Base-by-base conservation (phyloP, 2,329 filamentous ascomycete genomes). In the Penicillium sp. region DNA sequence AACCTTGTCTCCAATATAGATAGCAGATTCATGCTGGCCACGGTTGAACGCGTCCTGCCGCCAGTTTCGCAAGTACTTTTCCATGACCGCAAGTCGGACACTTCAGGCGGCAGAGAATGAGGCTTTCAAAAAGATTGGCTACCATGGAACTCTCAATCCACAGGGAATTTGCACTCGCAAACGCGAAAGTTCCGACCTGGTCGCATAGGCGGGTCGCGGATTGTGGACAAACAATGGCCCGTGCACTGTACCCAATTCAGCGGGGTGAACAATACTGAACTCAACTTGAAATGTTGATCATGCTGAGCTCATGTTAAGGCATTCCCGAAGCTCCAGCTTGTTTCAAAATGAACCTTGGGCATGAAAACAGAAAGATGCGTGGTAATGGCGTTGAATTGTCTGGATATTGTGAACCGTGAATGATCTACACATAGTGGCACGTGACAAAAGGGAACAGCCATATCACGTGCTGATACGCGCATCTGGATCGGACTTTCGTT, bases 1-100 rank as follows among this genome's bases (percentile, higher is more conserved):
- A 67, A 99, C 83, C 80, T 99, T 99, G 83, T 99, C 95, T 62
- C 92, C 95, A 63, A 98, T 92, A 74, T 96, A 98, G 68, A 98
- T 93, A 71, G 95, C 95, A 33, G 93, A 91, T 64, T 98, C 93
- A 75, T 97, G 93, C 74, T 99, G 95, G 63, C 95, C 92, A 76
- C 96, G 95, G 78, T 96, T 93, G 70, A 96, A 82, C 72, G 93
- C 93, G 80, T 97, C 92, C 78, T 96, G 91, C 72, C 93, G 86
- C 95, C 95, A 99, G 71, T 91, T 89, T 73, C 93, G 89, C 71
- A 99, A 84, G 77, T 93, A 97, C 70, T 87, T 88, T 81, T 98
- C 92, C 95, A 99, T 98, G 61, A 52, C 59, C 56, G 52, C 33
- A 19, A 42, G 26, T 53, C 46, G 23, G 46, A 46, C 43, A 25